phyloP scores from a whole-genome alignment of 2,329 filamentous ascomycete species.

The Cladosporium cucumerinum region DNA sequence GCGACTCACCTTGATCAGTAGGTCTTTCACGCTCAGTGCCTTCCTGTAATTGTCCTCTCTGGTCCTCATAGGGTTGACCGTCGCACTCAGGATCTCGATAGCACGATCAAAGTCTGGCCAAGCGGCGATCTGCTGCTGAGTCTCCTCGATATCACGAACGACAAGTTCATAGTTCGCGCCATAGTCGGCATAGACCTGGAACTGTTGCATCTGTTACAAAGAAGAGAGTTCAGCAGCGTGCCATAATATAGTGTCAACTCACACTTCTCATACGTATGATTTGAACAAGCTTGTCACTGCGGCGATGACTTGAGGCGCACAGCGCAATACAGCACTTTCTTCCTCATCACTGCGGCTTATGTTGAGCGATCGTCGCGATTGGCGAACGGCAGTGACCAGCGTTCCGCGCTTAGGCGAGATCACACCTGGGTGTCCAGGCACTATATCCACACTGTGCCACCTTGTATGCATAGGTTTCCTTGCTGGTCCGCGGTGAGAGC shows the following conservation, averaged over 20 bases:
- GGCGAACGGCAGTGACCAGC: conserved; percentile 24
- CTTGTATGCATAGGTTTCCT: conserved; percentile 43
- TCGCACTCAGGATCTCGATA: conserved; percentile 75
- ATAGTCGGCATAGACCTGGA: conserved; percentile 89
- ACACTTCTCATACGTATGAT: conserved; percentile 44
- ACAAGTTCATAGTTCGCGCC: conserved; percentile 85
- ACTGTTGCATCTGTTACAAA: conserved; percentile 64
- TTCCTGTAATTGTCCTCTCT: conserved; percentile 64
- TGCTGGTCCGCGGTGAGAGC: conserved; percentile 6
- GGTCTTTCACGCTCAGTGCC: conserved; percentile 75
- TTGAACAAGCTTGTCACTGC: conserved; percentile 55
- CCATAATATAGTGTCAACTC: conserved; percentile 21
- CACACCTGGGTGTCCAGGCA: conserved; percentile 30
- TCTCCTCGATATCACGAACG: conserved; percentile 69
- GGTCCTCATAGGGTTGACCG: conserved; percentile 66
- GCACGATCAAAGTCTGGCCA: conserved; percentile 83
- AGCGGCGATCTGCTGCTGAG: conserved; percentile 64
- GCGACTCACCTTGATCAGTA: conserved; percentile 77
- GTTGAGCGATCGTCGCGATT: conserved; percentile 46
- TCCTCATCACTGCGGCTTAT: conserved; percentile 41
- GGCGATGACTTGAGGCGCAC: conserved; percentile 52
- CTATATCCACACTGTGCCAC: conserved; percentile 48
- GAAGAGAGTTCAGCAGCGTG: conserved; percentile 44
- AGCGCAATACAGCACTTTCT: conserved; percentile 39
- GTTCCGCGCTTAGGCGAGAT: conserved; percentile 6